phyloP scores from a whole-genome alignment of 352 stramenopile species.

The Pythium folliculosum region DNA sequence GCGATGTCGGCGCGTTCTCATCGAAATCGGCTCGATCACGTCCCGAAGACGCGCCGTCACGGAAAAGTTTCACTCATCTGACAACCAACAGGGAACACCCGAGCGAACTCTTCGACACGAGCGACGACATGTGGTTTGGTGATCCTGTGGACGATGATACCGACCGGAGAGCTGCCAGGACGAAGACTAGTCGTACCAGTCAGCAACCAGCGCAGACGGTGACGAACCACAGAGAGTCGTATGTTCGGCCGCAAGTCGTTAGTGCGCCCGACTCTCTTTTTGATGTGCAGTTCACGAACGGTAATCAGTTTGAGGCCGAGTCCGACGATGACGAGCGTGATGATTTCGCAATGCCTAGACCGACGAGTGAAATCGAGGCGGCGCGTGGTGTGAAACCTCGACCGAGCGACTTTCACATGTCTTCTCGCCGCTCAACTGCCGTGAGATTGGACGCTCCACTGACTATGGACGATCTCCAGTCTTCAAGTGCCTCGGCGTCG shows the following conservation, averaged over 20 bases:
- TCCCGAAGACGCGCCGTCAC: background rate
- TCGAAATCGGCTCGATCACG: slow-evolving; percentile 10
- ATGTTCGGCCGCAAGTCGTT: slow-evolving; percentile 8
- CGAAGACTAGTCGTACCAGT: background rate
- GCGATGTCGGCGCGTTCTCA: slow-evolving; percentile 20
- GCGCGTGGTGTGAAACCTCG: background rate
- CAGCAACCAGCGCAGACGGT: background rate
- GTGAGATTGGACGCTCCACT: slow-evolving; percentile 8
- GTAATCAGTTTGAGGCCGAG: slow-evolving; percentile 14
- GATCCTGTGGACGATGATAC: slow-evolving; percentile 35
- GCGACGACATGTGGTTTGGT: slow-evolving; percentile 66
- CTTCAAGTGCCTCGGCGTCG: slow-evolving; percentile 21
- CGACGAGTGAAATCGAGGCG: slow-evolving; percentile 1
- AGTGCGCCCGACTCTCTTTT: slow-evolving; percentile 21
- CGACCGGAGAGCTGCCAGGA: background rate
- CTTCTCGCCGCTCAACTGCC: background rate
- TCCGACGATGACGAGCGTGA: slow-evolving; percentile 9
- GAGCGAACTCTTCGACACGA: slow-evolving; percentile 48
- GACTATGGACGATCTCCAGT: slow-evolving; percentile 17
- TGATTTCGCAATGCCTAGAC: slow-evolving; percentile 17
- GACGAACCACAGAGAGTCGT: slow-evolving; percentile 3
- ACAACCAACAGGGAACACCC: background rate
- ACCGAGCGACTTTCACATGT: background rate
- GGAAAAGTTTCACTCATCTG: slow-evolving; percentile 11
- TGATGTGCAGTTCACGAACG: slow-evolving; percentile 27